Evolutionary conservation across 2,329 filamentous ascomycete genomes (phyloP).

Genomic region (Aspergillus felis): DNA sequence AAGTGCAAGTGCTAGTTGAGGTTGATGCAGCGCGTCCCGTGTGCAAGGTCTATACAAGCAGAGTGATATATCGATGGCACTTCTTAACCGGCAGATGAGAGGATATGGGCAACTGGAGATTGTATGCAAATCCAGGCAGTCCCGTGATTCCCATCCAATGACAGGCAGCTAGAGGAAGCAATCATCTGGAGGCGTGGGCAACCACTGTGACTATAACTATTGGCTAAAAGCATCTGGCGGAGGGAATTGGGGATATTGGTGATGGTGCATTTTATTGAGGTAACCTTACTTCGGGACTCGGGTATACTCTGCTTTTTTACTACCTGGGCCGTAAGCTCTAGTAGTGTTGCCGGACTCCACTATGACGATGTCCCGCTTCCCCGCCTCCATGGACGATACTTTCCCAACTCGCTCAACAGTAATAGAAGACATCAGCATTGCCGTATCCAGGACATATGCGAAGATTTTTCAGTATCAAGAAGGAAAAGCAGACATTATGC

Average conservation of each 20-base stretch:
- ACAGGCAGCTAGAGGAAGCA: not conserved
- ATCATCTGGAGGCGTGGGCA: not conserved
- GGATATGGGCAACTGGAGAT: too few relatives aligned
- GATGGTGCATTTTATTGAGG: not conserved
- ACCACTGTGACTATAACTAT: not conserved
- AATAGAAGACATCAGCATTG: not conserved
- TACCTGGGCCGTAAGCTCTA: not conserved
- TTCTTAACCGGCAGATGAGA: not conserved
- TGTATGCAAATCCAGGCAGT: not conserved
- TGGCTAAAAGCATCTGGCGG: not conserved
- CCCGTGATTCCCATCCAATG: too few relatives aligned
- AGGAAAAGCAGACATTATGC: conserved; percentile 25
- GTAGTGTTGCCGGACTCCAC: conserved; percentile 12
- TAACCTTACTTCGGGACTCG: not conserved
- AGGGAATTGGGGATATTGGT: too few relatives aligned
- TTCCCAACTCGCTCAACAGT: not conserved
- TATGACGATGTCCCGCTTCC: conserved; percentile 23
- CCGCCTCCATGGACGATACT: conserved; percentile 19
- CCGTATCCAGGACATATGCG: not conserved
- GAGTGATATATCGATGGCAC: not conserved
- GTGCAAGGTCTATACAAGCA: too few relatives aligned
- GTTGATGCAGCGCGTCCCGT: too few relatives aligned
- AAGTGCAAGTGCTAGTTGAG: not conserved
- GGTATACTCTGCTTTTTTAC: too few relatives aligned
- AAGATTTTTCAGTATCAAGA: not conserved